Evolutionary conservation across 2,329 filamentous ascomycete species (phyloP).

Genomic region (Trichoderma citrinoviride): DNA sequence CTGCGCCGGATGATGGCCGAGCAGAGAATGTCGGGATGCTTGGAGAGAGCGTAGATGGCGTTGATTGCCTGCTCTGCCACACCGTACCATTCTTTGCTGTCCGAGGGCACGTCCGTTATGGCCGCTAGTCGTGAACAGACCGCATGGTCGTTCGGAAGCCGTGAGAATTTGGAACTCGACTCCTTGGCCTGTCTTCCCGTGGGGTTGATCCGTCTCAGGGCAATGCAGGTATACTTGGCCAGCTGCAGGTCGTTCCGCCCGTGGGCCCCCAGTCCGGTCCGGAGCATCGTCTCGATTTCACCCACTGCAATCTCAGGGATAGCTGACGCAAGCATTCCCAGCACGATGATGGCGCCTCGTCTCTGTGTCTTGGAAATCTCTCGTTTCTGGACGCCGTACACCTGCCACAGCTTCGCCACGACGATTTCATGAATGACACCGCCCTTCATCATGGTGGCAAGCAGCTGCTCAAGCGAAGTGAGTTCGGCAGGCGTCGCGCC

Average conservation of each 20-base stretch:
- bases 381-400: slow-evolving; percentile 89
- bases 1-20: slow-evolving; percentile 87
- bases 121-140: slow-evolving; percentile 77
- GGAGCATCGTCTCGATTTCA: slow-evolving; percentile 91
- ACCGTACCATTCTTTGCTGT: slow-evolving; percentile 94
- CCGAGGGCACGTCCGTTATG: slow-evolving; percentile 79
- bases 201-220: slow-evolving; percentile 85
- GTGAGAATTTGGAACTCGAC: slow-evolving; percentile 64
- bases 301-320: slow-evolving; percentile 89
- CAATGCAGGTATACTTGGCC: slow-evolving; percentile 93
- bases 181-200: slow-evolving; percentile 76
- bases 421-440: slow-evolving; percentile 83
- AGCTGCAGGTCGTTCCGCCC: slow-evolving; percentile 82
- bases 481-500: slow-evolving; percentile 92
- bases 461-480: slow-evolving; percentile 89
- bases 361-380: slow-evolving; percentile 91
- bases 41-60: slow-evolving; percentile 90
- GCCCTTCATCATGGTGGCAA: slow-evolving; percentile 97
- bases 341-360: slow-evolving; percentile 88
- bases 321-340: slow-evolving; percentile 94
- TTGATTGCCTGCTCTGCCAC: slow-evolving; percentile 94
- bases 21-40: slow-evolving; percentile 89
- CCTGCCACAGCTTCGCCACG: slow-evolving; percentile 91
- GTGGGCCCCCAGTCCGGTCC: slow-evolving; percentile 78
- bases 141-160: slow-evolving; percentile 88